These are phyloP conservation scores for Cordyceps farinosa DNA, from an alignment of 2,329 filamentous ascomycete species.

Conservation along the genomic window DNA sequence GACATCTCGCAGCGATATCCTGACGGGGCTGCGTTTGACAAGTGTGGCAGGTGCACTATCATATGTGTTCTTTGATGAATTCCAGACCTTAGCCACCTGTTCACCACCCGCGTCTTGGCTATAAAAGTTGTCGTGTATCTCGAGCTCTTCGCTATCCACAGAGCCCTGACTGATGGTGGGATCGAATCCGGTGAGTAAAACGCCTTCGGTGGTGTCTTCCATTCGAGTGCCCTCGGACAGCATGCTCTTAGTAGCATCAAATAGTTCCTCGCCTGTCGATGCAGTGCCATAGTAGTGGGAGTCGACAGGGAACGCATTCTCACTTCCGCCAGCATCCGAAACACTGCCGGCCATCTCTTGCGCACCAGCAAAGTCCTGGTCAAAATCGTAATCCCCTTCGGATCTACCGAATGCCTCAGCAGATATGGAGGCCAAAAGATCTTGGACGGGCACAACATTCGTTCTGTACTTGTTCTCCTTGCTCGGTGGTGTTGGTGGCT, in stretches of 20 bases:
- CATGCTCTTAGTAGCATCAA: conserved; percentile 42
- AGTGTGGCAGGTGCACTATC: conserved; percentile 60
- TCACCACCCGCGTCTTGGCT: conserved; percentile 56
- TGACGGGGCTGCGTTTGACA: conserved; percentile 65
- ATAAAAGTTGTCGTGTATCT: conserved; percentile 78
- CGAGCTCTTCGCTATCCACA: conserved; percentile 58
- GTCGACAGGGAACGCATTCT: conserved; percentile 37
- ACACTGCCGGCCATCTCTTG: conserved; percentile 44
- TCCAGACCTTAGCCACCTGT: conserved; percentile 73
- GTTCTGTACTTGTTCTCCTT: conserved; percentile 84
- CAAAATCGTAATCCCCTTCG: conserved; percentile 59
- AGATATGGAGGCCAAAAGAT: conserved; percentile 86
- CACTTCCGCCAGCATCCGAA: conserved; percentile 31
- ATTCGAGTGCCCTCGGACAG: conserved; percentile 30
- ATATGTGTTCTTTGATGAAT: conserved; percentile 72
- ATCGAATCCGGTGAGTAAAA: conserved; percentile 34
- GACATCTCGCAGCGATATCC: conserved; percentile 76
- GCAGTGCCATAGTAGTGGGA: conserved; percentile 48
- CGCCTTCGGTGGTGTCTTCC: conserved; percentile 36
- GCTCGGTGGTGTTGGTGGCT: conserved; percentile 78
- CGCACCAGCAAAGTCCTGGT: conserved; percentile 58
- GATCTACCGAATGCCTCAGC: conserved; percentile 72
- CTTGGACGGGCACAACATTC: conserved; percentile 77
- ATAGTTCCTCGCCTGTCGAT: conserved; percentile 43
- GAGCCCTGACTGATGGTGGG: conserved; percentile 33